Base-by-base conservation (phyloP, 495 filamentous ascomycete species). In the Immersiella caudata region DNA sequence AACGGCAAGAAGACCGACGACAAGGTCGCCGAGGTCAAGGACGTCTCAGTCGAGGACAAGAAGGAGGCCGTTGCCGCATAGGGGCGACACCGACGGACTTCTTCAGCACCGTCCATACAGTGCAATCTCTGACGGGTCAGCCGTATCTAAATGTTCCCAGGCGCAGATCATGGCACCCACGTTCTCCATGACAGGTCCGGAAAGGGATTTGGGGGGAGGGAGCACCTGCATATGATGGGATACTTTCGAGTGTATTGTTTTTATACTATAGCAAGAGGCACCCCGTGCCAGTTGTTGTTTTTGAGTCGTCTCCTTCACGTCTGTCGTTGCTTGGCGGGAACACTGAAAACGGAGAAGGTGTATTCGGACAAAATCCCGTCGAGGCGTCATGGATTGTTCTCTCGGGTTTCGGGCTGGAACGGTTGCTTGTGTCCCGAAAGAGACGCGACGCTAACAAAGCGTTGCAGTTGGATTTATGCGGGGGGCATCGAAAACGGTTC, bases 21-120 rank as follows among this genome's bases (percentile, higher is more conserved):
- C 36, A 74, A 79, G 54, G 81, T 78, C 33, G 75, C 73, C 3
- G 82, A 82, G 25, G 79, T 80, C 63, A 90, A 92, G 77, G 80
- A 84, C 55, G 86, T 93, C 59, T 88, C 89, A 0, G 78, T 97
- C 16, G 88, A 91, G 70, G 85, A 86, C 33, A 87, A 90, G 67
- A 80, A 82, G 51, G 83, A 89, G 60, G 62, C 87, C 52, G 69
- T 70, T 20, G 73, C 66, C 33, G 63, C 70, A 64, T 69, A 68
- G 64, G 52, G 29, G 29, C 36, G n/a, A 22, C 35, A 62, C 20
- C 36, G 60, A 21, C 60, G 35, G n/a, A 46, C 60, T 14, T 50
- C 21, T 6, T 62, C 60, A 11, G 35, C 6, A 18, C 54, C 54
- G 54, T 25, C 54, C 22, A 24, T 56, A 22, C 54, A 46, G 11